phyloP scores from a whole-genome alignment of 495 filamentous ascomycete species.

The Tuber melanosporum region DNA sequence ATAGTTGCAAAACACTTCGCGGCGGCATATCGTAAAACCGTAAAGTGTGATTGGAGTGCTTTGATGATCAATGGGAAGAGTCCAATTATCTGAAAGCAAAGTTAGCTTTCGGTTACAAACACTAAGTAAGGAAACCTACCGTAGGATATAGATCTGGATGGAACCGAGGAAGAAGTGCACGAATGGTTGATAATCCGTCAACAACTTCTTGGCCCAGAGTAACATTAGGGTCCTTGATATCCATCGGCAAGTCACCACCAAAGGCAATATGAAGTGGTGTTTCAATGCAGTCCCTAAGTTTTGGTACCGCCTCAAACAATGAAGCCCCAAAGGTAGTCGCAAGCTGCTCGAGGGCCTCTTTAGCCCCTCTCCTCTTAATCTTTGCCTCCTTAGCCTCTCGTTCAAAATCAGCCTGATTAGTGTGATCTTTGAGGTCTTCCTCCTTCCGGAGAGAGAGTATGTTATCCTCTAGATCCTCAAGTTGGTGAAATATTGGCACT shows the following conservation, averaged over 20 bases:
- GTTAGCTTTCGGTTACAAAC: not conserved
- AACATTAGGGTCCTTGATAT: conserved; percentile 61
- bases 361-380: conserved; percentile 84
- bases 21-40: conserved; percentile 89
- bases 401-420: conserved; percentile 81
- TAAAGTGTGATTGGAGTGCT: conserved; percentile 75
- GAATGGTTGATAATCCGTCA: conserved; percentile 85
- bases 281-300: conserved; percentile 70
- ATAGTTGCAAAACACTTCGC: conserved; percentile 96
- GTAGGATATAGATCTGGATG: conserved; percentile 65
- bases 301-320: conserved; percentile 72
- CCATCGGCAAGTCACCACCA: conserved; percentile 60
- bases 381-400: conserved; percentile 75
- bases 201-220: conserved; percentile 83
- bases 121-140: conserved; percentile 11
- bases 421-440: conserved; percentile 88
- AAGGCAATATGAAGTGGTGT: conserved; percentile 69
- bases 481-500: conserved; percentile 84
- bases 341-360: conserved; percentile 87
- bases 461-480: conserved; percentile 63
- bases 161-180: conserved; percentile 80
- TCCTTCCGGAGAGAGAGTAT: conserved; percentile 92
- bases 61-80: conserved; percentile 82
- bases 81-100: conserved; percentile 50
- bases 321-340: conserved; percentile 67